Evolutionary conservation across 768 basidiomycete species (phyloP).

Genomic region (Suillus spraguei): DNA sequence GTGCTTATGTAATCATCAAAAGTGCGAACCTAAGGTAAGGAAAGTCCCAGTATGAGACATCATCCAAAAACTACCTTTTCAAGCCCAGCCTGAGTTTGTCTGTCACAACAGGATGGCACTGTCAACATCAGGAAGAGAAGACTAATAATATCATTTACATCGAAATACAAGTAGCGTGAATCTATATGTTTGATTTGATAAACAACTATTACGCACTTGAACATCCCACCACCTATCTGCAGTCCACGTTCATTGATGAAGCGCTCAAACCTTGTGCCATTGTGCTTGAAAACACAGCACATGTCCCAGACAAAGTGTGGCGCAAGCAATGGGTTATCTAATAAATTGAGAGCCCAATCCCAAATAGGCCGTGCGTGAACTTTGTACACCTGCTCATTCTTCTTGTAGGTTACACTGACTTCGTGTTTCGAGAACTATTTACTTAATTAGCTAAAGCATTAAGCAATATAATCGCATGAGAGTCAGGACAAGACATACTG

Average conservation of each 20-base stretch:
- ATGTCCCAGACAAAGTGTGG: slow-evolving; percentile 37
- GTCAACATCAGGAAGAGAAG: slow-evolving; percentile 3
- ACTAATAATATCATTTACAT: slow-evolving; percentile 8
- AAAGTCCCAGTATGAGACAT: too few relatives aligned
- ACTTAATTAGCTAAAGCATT: slow-evolving; percentile 3
- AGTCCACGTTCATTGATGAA: slow-evolving; percentile 39
- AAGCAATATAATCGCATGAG: neutral
- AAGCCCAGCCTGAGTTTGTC: too few relatives aligned
- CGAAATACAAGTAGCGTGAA: neutral
- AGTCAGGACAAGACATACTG: slow-evolving; percentile 4
- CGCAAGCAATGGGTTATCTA: slow-evolving; percentile 9
- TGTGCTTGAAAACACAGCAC: slow-evolving; percentile 27
- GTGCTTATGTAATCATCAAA: too few relatives aligned
- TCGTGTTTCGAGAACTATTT: slow-evolving; percentile 12
- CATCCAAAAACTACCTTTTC: too few relatives aligned
- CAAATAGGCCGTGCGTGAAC: slow-evolving; percentile 13
- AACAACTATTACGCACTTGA: slow-evolving; percentile 29
- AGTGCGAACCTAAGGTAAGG: too few relatives aligned
- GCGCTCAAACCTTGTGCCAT: slow-evolving; percentile 27
- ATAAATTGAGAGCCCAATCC: slow-evolving; percentile 13
- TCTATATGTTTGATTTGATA: neutral
- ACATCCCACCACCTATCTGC: slow-evolving; percentile 38
- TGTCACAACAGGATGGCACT: too few relatives aligned
- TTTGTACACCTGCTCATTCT: neutral
- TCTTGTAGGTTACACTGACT: slow-evolving; percentile 14